Conservation (phyloP, 805 yeast species). For the Yamadazyma tumulicola region DNA sequence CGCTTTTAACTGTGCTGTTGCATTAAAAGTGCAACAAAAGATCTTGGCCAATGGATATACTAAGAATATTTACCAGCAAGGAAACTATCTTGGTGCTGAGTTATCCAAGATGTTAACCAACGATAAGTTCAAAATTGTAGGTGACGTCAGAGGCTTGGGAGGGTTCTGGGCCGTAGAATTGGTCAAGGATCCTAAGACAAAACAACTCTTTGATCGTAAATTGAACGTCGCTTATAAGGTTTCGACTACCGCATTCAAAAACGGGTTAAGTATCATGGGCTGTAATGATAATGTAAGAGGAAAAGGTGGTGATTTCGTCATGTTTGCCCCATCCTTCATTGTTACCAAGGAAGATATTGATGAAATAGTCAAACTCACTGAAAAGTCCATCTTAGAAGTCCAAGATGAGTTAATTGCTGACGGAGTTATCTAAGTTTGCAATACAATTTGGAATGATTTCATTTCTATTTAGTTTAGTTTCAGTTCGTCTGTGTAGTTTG, state of each 20-base stretch:
- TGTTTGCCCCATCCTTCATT: slow-evolving; percentile 44
- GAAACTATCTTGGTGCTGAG: slow-evolving; percentile 40
- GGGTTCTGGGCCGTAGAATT: slow-evolving; percentile 58
- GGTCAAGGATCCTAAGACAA: slow-evolving; percentile 50
- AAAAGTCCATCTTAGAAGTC: slow-evolving; percentile 38
- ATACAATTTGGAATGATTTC: not conserved
- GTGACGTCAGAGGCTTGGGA: slow-evolving; percentile 63
- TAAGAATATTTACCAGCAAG: slow-evolving; percentile 39
- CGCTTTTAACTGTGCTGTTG: slow-evolving; percentile 26
- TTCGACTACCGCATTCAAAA: slow-evolving; percentile 32
- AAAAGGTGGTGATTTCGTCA: slow-evolving; percentile 40
- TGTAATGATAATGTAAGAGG: slow-evolving; percentile 33
- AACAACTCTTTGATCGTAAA: slow-evolving; percentile 42
- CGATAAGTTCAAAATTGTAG: slow-evolving; percentile 28
- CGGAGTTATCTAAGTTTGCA: slow-evolving; percentile 17
- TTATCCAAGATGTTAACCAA: slow-evolving; percentile 14
- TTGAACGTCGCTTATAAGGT: slow-evolving; percentile 36
- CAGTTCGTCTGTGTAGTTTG: no score
- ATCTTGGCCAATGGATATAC: slow-evolving; percentile 33
- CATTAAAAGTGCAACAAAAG: slow-evolving; percentile 24
- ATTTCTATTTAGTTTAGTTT: no score
- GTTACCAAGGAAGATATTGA: slow-evolving; percentile 36
- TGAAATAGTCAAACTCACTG: slow-evolving; percentile 32
- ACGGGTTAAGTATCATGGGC: slow-evolving; percentile 49
- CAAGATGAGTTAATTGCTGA: slow-evolving; percentile 20